Base-by-base conservation (phyloP, 129 eudicot species). In the Solidago caesia region DNA sequence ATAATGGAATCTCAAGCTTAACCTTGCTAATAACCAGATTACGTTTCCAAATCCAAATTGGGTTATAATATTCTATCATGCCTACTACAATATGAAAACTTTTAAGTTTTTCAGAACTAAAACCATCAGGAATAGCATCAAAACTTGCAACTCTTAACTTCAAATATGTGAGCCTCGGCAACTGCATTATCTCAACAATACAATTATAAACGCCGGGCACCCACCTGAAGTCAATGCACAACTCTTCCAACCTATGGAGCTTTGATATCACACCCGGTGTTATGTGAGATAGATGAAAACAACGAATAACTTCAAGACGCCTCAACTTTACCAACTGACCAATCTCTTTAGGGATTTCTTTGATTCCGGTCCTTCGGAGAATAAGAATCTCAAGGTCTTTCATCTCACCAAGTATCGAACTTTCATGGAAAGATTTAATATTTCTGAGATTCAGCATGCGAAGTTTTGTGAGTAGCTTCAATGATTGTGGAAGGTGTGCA, bases 381-480 rank as follows among this genome's bases (percentile, higher is more conserved):
- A 13, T 43, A 6, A 72, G 42, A 56, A 72, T 72, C 55, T 72
- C 52, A n/a, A 72, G 67, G 42, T 42, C 52, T 33, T 42, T 56
- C 15, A 72, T 5, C 44, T 72, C 53, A 0, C n/a, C 76, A 57
- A 57, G 39, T 4, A 72, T 11, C 9, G 76, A 72, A 21, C 21
- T 21, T 21, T 21, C 21, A 21, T 21, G 21, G 21, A 21, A 21
- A 21, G 21, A 21, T 21, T 21, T 21, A 21, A 21, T 21, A 0
- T 21, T 0, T 21, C 21, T 21, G 21, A 21, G 21, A 21, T 21
- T 21, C 21, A 21, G 21, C 21, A 21, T 21, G 21, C 21, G 21
- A 21, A 21, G 21, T 21, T 21, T 21, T 21, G 21, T 21, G 21
- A 21, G 21, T 21, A 21, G 21, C 21, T 21, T 21, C 21, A 21